Evolutionary conservation across 768 basidiomycete species (phyloP), one percentile per base, ranked within the genome.

Genomic region (Tulasnella sp.): DNA sequence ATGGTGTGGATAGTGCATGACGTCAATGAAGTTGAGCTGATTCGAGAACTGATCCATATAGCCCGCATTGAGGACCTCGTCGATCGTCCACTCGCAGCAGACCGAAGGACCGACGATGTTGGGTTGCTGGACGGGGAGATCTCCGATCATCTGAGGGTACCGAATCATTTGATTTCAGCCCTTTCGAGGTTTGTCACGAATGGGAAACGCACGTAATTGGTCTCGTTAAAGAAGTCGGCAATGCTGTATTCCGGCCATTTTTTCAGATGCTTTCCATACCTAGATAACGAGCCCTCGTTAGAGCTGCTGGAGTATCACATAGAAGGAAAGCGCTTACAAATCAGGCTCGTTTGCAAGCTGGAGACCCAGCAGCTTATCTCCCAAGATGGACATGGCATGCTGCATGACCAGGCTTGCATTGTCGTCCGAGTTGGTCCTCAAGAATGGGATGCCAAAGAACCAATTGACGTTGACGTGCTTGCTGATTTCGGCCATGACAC

Each of bases 91-190:
- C n/a, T n/a, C 84, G 59, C 83, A 84, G 29, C 87, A 85, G 26
- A 89, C 76, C 73, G 84, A 87, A 0, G 90, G 90, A 0, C 86
- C 89, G 72, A 90, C 81, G 74, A 91, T 85, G 41, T 86, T 81
- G 19, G 39, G 67, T 26, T 69, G n/a, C 7, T 35, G 19, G 29
- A 69, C 26, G 12, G 67, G 67, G 9, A 69, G 39, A 36, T 26
- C 22, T 69, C 44, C 39, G 34, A 42, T 71, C 9, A 71, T 65
- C 62, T 71, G 42, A 12, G 40, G 44, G 32, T 65, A 32, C 19
- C 5, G 26, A 26, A 11, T 16, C 63, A 36, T 6, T 36, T 17
- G 8, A 62, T 62, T 41, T n/a, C 69, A 22, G 41, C 11, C n/a
- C 52, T 6, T n/a, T n/a, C n/a, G 19, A n/a, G 6, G 2, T 26